Percentiles rank a stretch among this genome's conserved stretches.
These are phyloP conservation scores for Pterula multifida DNA, from an alignment of 1,284 basidiomycete species.

Conservation along the genomic window DNA sequence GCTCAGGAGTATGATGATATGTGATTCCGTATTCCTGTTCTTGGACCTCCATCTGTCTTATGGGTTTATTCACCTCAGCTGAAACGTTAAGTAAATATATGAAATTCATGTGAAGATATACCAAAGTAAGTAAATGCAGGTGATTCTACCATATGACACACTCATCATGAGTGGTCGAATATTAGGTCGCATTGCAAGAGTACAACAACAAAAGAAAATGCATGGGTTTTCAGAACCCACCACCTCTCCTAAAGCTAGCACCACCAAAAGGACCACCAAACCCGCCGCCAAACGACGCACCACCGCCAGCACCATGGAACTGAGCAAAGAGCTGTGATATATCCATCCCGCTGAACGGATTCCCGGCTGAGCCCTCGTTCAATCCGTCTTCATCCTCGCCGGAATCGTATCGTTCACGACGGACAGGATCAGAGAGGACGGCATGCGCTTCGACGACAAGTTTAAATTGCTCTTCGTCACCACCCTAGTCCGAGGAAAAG, in stretches of 20 bases:
- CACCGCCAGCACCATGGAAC: conserved; percentile 34
- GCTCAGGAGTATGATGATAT: too few species aligned
- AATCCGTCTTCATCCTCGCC: conserved; percentile 67
- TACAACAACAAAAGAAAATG: too few species aligned
- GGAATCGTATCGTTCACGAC: conserved; percentile 61
- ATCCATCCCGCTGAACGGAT: conserved; percentile 37
- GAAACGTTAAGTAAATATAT: too few species aligned
- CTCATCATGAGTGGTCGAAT: too few species aligned
- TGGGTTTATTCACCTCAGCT: too few species aligned
- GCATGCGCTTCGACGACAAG: conserved; percentile 67
- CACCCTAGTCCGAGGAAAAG: conserved; percentile 31
- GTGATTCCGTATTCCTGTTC: too few species aligned
- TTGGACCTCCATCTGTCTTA: too few species aligned
- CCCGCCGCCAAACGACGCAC: conserved; percentile 20
- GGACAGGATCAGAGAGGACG: conserved; percentile 60
- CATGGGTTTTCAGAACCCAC: neutral
- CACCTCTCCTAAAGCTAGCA: conserved; percentile 8
- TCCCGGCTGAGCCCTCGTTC: conserved; percentile 24
- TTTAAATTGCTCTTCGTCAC: conserved; percentile 82
- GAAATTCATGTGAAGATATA: too few species aligned
- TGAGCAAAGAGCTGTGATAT: conserved; percentile 54
- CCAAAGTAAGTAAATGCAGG: too few species aligned
- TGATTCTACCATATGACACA: too few species aligned
- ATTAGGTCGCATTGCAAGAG: too few species aligned
- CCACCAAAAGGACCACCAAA: conserved; percentile 14